Percentiles rank a stretch among this genome's conserved stretches.
Evolutionary conservation across 2,329 filamentous ascomycete genomes (phyloP).

Genomic region (Elsinoe fawcettii): DNA sequence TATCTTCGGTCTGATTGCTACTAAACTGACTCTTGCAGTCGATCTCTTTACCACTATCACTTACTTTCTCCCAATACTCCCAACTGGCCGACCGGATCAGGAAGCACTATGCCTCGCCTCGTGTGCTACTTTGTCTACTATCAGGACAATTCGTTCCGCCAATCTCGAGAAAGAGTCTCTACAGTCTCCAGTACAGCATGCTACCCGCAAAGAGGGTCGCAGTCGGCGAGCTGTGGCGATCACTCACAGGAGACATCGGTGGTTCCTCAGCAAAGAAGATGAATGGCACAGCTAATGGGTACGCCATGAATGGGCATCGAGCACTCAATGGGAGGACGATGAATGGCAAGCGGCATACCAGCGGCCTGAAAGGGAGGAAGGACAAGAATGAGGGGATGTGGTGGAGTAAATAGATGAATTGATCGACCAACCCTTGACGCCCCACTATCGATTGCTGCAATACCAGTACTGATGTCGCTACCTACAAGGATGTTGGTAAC

Average conservation of each 20-base stretch:
- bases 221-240: constrained; percentile 74
- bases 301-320: constrained; percentile 17
- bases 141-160: constrained; percentile 91
- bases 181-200: constrained; percentile 97
- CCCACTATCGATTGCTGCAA: neutral
- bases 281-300: constrained; percentile 22
- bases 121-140: constrained; percentile 77
- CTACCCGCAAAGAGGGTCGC: constrained; percentile 72
- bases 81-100: constrained; percentile 86
- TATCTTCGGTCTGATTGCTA: constrained; percentile 13
- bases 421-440: neutral
- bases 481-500: too few species aligned
- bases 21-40: constrained; percentile 48
- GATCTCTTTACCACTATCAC: constrained; percentile 78
- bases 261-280: constrained; percentile 15
- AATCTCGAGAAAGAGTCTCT: constrained; percentile 87
- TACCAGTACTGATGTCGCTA: neutral
- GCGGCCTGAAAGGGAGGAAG: constrained; percentile 17
- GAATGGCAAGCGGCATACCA: constrained; percentile 16
- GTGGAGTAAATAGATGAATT: constrained; percentile 22
- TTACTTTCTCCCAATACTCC: constrained; percentile 96
- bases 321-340: constrained; percentile 2
- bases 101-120: constrained; percentile 87
- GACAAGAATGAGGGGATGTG: constrained; percentile 22
- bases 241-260: constrained; percentile 22